Evolutionary conservation across 495 filamentous ascomycete genomes (phyloP).

Genomic region (Daldinia concentrica): DNA sequence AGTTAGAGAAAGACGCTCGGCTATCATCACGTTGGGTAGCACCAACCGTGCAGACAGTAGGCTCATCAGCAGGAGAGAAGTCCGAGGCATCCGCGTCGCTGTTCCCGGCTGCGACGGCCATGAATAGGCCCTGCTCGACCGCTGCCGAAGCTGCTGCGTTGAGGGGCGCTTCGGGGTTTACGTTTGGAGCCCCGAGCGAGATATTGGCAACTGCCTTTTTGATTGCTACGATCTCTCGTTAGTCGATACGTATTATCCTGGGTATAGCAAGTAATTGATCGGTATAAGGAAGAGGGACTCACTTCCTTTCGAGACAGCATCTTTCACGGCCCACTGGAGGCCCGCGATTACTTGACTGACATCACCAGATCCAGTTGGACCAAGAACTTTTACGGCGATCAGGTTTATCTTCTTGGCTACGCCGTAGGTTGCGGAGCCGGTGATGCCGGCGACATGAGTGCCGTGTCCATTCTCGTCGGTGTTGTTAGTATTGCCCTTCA

Average conservation of each 20-base stretch:
- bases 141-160: slow-evolving; percentile 54
- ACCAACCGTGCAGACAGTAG: slow-evolving; percentile 62
- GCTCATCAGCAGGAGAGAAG: slow-evolving; percentile 58
- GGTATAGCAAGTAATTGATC: not conserved
- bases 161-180: slow-evolving; percentile 47
- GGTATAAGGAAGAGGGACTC: slow-evolving; percentile 10
- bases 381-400: slow-evolving; percentile 51
- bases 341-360: slow-evolving; percentile 60
- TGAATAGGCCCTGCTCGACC: slow-evolving; percentile 53
- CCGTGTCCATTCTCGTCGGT: slow-evolving; percentile 54
- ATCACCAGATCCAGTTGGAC: slow-evolving; percentile 50
- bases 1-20: slow-evolving; percentile 64
- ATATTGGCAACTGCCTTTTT: slow-evolving; percentile 55
- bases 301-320: slow-evolving; percentile 45
- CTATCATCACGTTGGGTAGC: slow-evolving; percentile 52
- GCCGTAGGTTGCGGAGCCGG: slow-evolving; percentile 46
- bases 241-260: not conserved
- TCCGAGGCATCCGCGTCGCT: slow-evolving; percentile 43
- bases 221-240: slow-evolving; percentile 20
- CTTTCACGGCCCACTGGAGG: slow-evolving; percentile 57
- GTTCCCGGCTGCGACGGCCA: slow-evolving; percentile 59
- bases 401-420: slow-evolving; percentile 50
- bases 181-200: slow-evolving; percentile 56
- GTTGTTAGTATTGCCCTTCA: slow-evolving; percentile 39
- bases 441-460: slow-evolving; percentile 51